phyloP scores from a whole-genome alignment of 2,329 filamentous ascomycete genomes.

The Chaetoscypha palmicola region DNA sequence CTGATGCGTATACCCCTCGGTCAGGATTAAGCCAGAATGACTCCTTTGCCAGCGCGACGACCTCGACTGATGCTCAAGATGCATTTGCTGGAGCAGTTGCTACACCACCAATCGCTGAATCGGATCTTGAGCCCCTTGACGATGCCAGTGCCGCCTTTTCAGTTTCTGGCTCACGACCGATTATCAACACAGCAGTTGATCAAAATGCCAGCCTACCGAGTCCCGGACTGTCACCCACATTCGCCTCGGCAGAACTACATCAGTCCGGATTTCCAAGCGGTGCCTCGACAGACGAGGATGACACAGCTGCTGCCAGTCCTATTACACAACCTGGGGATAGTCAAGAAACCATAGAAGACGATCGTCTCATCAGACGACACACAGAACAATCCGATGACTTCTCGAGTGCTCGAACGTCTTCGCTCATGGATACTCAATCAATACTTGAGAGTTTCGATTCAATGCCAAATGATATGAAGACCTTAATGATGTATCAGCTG shows the following conservation, averaged over 20 bases:
- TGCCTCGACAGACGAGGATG: conserved; percentile 37
- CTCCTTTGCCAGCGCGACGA: conserved; percentile 25
- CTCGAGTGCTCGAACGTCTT: conserved; percentile 25
- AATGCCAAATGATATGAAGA: conserved; percentile 86
- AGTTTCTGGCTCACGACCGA: conserved; percentile 41
- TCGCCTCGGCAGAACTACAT: conserved; percentile 57
- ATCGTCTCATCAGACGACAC: conserved; percentile 21
- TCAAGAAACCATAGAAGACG: conserved; percentile 22
- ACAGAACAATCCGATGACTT: conserved; percentile 25
- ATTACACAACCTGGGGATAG: conserved; percentile 26
- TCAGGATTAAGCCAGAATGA: conserved; percentile 37
- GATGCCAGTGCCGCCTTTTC: conserved; percentile 45
- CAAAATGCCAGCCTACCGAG: conserved; percentile 92
- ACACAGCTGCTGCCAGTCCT: conserved; percentile 30
- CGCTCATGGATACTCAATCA: conserved; percentile 69
- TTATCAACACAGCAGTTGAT: conserved; percentile 61
- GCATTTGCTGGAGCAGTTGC: conserved; percentile 56
- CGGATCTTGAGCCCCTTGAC: conserved; percentile 56
- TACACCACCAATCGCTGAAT: conserved; percentile 69
- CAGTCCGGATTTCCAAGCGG: conserved; percentile 31
- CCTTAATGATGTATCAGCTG: conserved; percentile 94
- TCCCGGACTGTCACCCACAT: conserved; percentile 85
- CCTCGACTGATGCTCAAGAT: conserved; percentile 36
- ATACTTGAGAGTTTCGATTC: conserved; percentile 88
- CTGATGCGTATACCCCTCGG: conserved; percentile 39